Base-by-base conservation (phyloP, 192 early-diverging fungal genomes). In the Coemansia sp. region DNA sequence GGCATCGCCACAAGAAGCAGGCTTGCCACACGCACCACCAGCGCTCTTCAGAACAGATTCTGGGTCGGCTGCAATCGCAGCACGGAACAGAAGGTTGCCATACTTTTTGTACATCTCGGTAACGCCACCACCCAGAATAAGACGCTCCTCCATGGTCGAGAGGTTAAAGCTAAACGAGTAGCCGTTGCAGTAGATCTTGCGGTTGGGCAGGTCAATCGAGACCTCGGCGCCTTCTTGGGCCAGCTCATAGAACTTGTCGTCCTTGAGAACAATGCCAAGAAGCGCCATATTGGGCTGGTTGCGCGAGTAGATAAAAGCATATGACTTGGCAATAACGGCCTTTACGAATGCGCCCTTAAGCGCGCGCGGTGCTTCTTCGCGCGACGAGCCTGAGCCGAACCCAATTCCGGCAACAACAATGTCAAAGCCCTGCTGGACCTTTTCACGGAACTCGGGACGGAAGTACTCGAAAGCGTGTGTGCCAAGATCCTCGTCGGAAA, bases 271-370 rank as follows among this genome's bases (percentile, higher is more conserved):
- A 49, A 92, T 87, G 63, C 91, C 91, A 55, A 91, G 83, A 13
- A 92, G 84, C n/a, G 88, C 87, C 86, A 89, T 88, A 76, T 92
- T 92, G 70, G 87, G 85, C 84, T 92, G 91, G 86, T 92, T 92
- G 74, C 91, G 87, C 56, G 85, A 84, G 71, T 92, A 92, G 72
- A 92, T 92, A 67, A 89, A 92, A 0, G 91, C 89, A 67, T 86
- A 92, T 33, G 88, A 89, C 77, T 90, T 92, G 39, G 91, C 91
- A 64, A 92, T 91, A 26, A 92, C 90, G 21, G 88, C 89, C 81
- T 92, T 86, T 59, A 92, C 67, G 28, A 79, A 78, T 23, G 85
- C 84, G 48, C 87, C 90, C 66, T 84, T 87, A 48, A 92, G 74
- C 8, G 90, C 89, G 67, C 89, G 86, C 34, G 90, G 90, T 21